These are phyloP conservation scores for Rhododendron williamsianum DNA, from an alignment of 148 eudicot genomes.

Conservation along the genomic window DNA sequence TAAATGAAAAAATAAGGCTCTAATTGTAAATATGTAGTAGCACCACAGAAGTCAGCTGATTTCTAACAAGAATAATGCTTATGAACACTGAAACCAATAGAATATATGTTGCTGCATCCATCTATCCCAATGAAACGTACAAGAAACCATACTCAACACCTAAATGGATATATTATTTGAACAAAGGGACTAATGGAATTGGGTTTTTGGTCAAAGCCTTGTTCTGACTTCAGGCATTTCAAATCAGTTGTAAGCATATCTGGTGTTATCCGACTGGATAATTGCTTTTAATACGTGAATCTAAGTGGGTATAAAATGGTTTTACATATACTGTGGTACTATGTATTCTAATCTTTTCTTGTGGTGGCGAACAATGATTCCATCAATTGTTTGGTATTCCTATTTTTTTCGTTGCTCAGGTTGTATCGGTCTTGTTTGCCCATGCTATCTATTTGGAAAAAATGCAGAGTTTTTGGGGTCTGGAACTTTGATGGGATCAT, in stretches of 20 bases:
- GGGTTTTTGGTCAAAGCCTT: neutral
- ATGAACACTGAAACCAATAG: neutral
- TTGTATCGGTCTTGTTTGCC: constrained; percentile 66
- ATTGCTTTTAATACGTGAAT: neutral
- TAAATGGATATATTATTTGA: neutral
- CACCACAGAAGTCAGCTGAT: neutral
- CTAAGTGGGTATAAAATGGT: neutral
- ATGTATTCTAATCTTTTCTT: neutral
- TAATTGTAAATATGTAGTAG: neutral
- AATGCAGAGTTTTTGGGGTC: constrained; percentile 84
- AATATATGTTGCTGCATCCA: neutral
- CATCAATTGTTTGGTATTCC: constrained; percentile 1
- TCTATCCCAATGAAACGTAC: neutral
- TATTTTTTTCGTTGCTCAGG: constrained; percentile 34
- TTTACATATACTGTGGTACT: neutral
- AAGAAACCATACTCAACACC: neutral
- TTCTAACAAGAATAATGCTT: neutral
- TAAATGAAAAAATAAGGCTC: neutral
- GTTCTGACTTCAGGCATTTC: neutral
- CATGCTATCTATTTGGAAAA: constrained; percentile 81
- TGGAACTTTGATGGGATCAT: constrained; percentile 61
- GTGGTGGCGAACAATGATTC: neutral
- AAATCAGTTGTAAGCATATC: neutral
- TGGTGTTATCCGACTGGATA: neutral
- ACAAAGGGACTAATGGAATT: neutral